These are phyloP conservation scores for Rubia peregrina DNA, from an alignment of 305 asterid species.

Conservation along the genomic window DNA sequence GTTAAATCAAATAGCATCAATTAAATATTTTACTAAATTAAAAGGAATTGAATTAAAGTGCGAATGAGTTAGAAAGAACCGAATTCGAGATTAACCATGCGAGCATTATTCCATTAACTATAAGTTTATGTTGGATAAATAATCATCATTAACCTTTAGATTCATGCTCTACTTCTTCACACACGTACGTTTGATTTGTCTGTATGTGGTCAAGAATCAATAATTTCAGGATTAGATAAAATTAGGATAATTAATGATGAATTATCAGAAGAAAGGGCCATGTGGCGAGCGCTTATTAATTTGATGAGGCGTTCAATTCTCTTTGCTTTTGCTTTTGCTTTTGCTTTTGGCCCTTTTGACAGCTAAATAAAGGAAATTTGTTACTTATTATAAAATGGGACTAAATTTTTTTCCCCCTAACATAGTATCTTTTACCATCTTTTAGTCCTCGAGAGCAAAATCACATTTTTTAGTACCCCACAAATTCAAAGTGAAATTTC, in stretches of 20 bases:
- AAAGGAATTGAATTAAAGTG: no score
- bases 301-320: neutral
- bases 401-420: no score
- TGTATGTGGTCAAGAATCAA: neutral
- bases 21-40: no score
- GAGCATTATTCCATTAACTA: neutral
- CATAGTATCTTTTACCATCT: no score
- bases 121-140: neutral
- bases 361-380: neutral
- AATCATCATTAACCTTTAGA: neutral
- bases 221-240: neutral
- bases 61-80: no score
- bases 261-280: neutral
- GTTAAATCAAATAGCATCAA: no score
- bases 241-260: neutral
- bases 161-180: neutral
- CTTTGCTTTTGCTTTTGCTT: no score
- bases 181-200: slow-evolving; percentile 19
- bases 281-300: neutral
- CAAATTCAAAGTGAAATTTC: no score
- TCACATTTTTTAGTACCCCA: no score
- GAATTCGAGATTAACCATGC: neutral
- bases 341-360: neutral
- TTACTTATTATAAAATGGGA: no score
- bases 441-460: no score